Conservation (phyloP, 1,284 basidiomycete species). For the Moesziomyces globuligerus region DNA sequence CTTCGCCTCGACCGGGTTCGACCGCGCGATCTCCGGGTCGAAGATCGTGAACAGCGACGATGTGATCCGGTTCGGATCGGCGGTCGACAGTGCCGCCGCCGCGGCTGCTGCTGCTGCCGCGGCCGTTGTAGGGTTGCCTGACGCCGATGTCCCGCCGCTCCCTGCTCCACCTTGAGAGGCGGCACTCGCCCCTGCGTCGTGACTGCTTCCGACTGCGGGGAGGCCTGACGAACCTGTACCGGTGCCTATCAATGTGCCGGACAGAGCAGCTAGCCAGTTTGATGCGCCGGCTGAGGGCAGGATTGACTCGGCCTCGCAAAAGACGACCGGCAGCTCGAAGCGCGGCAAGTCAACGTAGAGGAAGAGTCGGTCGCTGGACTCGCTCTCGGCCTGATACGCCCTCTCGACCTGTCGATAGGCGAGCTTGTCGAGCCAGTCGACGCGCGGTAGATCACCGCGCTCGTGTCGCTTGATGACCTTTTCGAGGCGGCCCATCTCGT, state of each 20-base stretch:
- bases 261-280: conserved; percentile 22
- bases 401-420: conserved; percentile 93
- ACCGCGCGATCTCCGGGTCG: conserved; percentile 87
- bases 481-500: conserved; percentile 94
- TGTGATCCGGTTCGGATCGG: conserved; percentile 67
- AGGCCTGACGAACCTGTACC: conserved; percentile 6
- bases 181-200: conserved; percentile 1
- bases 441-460: conserved; percentile 88
- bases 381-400: conserved; percentile 50
- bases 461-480: conserved; percentile 98
- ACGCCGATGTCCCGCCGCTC: conserved; percentile 3
- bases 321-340: conserved; percentile 99
- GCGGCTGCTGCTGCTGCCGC: conserved; percentile 39
- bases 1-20: conserved; percentile 98
- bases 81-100: conserved; percentile 66
- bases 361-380: conserved; percentile 70
- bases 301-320: conserved; percentile 72
- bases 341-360: conserved; percentile 93
- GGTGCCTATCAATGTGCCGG: conserved; percentile 8
- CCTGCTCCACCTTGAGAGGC: conserved; percentile 10
- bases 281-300: conserved; percentile 16
- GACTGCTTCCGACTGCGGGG: neutral
- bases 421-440: conserved; percentile 94
- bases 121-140: conserved; percentile 22
- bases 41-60: conserved; percentile 82